Conservation (phyloP, 352 stramenopile species). For the Phytophthora megakarya region DNA sequence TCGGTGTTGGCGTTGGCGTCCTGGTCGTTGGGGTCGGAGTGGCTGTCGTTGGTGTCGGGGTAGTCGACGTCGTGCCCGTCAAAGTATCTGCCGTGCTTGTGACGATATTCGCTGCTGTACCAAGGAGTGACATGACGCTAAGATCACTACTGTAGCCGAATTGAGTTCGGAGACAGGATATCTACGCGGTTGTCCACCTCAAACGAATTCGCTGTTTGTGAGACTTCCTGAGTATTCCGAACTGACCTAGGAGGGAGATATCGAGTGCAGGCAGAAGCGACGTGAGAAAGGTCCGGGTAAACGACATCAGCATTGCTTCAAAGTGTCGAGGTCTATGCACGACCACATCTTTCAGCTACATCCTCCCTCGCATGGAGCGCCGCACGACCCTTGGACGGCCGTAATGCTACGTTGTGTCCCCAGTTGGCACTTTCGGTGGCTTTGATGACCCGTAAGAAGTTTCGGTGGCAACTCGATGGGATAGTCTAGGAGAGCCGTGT, state of each 20-base stretch:
- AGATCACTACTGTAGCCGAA: conserved; percentile 1
- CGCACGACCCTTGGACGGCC: not conserved
- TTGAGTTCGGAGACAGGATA: conserved; percentile 18
- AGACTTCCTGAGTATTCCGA: conserved; percentile 21
- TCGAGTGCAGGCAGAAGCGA: conserved; percentile 22
- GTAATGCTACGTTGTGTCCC: conserved; percentile 7
- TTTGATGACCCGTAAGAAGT: conserved; percentile 13
- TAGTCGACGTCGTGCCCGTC: conserved; percentile 14
- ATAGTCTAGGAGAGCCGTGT: too few species aligned
- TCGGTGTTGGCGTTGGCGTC: conserved; percentile 9
- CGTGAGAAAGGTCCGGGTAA: conserved; percentile 28
- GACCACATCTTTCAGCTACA: conserved; percentile 19
- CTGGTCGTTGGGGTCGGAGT: conserved; percentile 20
- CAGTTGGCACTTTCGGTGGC: conserved; percentile 17
- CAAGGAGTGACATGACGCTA: conserved; percentile 27
- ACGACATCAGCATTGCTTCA: conserved; percentile 27
- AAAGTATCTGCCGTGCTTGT: conserved; percentile 23
- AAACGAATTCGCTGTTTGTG: not conserved
- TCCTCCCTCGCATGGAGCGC: conserved; percentile 14
- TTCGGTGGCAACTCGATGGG: conserved; percentile 22
- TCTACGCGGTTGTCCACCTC: not conserved
- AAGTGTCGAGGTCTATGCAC: conserved; percentile 28
- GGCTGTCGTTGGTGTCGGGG: conserved; percentile 6
- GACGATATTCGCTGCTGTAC: conserved; percentile 23
- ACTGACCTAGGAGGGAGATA: conserved; percentile 20